These are phyloP conservation scores for Claviceps lovelessii DNA, from an alignment of 2,329 filamentous ascomycete genomes.

Conservation along the genomic window DNA sequence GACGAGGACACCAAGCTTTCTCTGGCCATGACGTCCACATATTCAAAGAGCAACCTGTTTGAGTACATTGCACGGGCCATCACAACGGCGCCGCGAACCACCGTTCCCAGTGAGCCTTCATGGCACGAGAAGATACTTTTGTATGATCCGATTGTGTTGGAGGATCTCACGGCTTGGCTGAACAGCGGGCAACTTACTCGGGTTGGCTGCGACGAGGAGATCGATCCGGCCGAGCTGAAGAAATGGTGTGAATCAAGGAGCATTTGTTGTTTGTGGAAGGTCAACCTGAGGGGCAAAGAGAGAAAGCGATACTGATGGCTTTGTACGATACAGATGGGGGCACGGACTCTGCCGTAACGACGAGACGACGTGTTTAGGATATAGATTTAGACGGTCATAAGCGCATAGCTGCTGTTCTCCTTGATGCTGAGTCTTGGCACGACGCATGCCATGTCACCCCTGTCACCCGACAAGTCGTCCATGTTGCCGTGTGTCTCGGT, in stretches of 20 bases:
- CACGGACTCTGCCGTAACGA: background rate
- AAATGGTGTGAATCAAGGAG: constrained; percentile 82
- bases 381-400: background rate
- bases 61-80: constrained; percentile 41
- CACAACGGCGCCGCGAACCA: constrained; percentile 33
- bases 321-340: background rate
- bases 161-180: constrained; percentile 72
- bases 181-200: constrained; percentile 54
- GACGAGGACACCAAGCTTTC: constrained; percentile 33
- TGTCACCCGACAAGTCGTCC: background rate
- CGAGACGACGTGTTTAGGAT: background rate
- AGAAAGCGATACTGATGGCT: constrained; percentile 24
- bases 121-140: constrained; percentile 92
- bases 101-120: constrained; percentile 38
- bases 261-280: constrained; percentile 66
- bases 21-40: constrained; percentile 22
- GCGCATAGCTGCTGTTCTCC: background rate
- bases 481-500: background rate
- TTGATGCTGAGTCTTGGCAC: background rate
- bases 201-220: constrained; percentile 51
- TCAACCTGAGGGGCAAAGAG: constrained; percentile 36
- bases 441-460: too few species aligned
- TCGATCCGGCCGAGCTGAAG: constrained; percentile 54
- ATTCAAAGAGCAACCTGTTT: constrained; percentile 33
- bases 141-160: constrained; percentile 79